A percentile compares a stretch with the other conserved stretches of the same genome.
phyloP scores from a whole-genome alignment of 2,329 filamentous ascomycete genomes.

The Furcasterigmium sp. region DNA sequence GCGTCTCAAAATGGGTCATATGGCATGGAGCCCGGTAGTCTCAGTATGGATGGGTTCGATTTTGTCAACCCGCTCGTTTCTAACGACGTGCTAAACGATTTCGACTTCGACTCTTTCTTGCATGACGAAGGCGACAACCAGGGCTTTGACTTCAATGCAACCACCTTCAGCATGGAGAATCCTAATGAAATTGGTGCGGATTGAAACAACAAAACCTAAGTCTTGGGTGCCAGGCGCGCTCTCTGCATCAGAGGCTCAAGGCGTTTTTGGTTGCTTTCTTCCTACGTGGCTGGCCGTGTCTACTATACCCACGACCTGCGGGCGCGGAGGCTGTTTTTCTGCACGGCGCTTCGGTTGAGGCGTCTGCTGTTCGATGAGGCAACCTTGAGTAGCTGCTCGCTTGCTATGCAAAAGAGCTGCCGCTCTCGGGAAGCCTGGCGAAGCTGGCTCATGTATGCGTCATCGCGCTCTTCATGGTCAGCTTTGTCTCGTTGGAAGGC shows the following conservation, averaged over 20 bases:
- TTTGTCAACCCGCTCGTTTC: constrained; percentile 50
- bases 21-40: constrained; percentile 27
- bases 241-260: constrained; percentile 5
- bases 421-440: too few species aligned
- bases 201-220: constrained; percentile 21
- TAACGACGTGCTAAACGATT: constrained; percentile 57
- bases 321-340: background rate
- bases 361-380: background rate
- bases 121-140: constrained; percentile 46
- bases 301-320: background rate
- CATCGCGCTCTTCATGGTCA: too few species aligned
- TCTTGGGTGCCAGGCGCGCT: background rate
- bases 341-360: background rate
- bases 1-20: constrained; percentile 38
- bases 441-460: too few species aligned
- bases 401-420: too few species aligned
- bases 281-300: background rate
- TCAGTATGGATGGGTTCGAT: constrained; percentile 47
- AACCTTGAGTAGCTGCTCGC: background rate
- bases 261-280: constrained; percentile 3
- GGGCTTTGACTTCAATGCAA: constrained; percentile 50
- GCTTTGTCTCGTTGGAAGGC: background rate
- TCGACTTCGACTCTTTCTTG: constrained; percentile 64
- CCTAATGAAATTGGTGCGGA: constrained; percentile 53
- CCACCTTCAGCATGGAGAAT: constrained; percentile 48